Percentiles rank a stretch among this genome's conserved stretches.
These are phyloP conservation scores for Boletus vinaceobasis DNA, from an alignment of 768 basidiomycete genomes.

Conservation along the genomic window DNA sequence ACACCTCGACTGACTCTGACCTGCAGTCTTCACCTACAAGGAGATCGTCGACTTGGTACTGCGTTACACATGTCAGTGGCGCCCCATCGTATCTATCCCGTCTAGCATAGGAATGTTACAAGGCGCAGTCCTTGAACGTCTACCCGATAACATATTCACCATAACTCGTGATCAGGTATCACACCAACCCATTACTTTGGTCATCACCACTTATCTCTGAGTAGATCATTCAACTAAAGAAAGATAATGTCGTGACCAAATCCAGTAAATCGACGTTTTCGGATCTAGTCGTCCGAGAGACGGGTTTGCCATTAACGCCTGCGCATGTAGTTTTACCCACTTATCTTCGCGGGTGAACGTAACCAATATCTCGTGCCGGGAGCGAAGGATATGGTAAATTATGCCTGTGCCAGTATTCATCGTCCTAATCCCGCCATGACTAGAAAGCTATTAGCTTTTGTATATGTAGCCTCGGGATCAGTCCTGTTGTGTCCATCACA, in stretches of 20 bases:
- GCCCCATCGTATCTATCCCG: conserved; percentile 64
- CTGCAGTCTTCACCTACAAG: conserved; percentile 62
- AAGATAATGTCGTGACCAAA: conserved; percentile 52
- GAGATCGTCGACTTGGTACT: conserved; percentile 67
- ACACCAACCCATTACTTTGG: not conserved
- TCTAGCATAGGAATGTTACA: conserved; percentile 62
- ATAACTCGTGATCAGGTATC: conserved; percentile 65
- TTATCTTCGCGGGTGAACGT: conserved; percentile 32
- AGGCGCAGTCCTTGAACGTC: conserved; percentile 57
- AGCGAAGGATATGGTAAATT: not conserved
- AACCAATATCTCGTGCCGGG: not conserved
- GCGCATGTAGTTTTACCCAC: conserved; percentile 54
- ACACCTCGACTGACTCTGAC: conserved; percentile 32
- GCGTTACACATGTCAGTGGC: conserved; percentile 45
- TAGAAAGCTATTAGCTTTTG: not conserved
- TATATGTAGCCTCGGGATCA: not conserved
- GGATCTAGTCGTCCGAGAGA: conserved; percentile 38
- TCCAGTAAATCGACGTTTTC: conserved; percentile 28
- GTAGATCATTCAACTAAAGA: conserved; percentile 62
- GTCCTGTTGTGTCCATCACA: not conserved
- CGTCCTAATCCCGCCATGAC: not conserved
- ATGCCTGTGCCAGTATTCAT: not conserved
- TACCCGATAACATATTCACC: conserved; percentile 65
- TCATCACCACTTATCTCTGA: not conserved
- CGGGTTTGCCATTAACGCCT: conserved; percentile 39